Evolutionary conservation across 495 filamentous ascomycete species (phyloP), one percentile per base, ranked within the genome.

Genomic region (Platismatia glauca): DNA sequence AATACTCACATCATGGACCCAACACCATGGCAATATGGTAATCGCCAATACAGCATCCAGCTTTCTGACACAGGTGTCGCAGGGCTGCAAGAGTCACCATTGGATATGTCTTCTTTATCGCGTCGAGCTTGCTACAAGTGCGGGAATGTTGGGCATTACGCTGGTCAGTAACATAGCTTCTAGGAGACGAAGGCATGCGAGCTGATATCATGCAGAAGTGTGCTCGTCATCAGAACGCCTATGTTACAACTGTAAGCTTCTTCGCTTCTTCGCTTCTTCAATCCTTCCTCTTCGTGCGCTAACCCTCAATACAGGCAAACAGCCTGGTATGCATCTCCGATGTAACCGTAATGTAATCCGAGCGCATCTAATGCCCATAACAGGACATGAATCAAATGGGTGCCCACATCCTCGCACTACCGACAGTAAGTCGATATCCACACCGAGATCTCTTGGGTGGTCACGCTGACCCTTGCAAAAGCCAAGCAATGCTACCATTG

Each of bases 401-500:
- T 99, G 95, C 82, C 95, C 95, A 66, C 87, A 89, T 73, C 95
- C 95, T 67, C 86, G 95, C 75, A 95, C 92, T 48, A 96, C 95
- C 64, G 94, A 99, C 77, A 89, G 84, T 87, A 82, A 78, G 84
- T 37, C 41, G 13, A 44, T 52, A 41, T 27, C 50, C 39, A 63
- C 55, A 58, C 73, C 62, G 50, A 77, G 77, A 67, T 68, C 55
- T 57, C 59, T 38, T 56, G 56, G 50, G 24, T 50, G 38, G 44
- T 53, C 16, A 33, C 50, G 29, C 59, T 56, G 39, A 57, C 27
- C 31, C 18, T 44, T 7, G 33, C 70, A 60, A 68, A 68, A 87
- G 84, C 89, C 46, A 99, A 99, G 84, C 95, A 99, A 79, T 99
- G 95, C 85, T 99, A 99, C 74, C 94, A 97, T 79, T 99, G 95